Evolutionary conservation across 331 rosid species (phyloP).

Genomic region (Acacia pycnantha): DNA sequence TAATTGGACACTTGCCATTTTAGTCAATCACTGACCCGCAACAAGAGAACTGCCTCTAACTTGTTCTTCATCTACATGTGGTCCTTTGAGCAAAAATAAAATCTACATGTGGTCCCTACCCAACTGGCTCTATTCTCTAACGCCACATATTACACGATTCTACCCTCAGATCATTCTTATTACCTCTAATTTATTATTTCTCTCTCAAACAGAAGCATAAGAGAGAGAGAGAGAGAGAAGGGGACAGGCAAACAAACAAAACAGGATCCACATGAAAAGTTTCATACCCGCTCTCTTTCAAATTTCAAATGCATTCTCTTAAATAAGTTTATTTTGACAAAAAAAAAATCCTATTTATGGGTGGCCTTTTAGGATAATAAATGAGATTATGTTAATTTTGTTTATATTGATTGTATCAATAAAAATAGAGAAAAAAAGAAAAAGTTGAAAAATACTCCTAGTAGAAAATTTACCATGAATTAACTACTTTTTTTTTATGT

Average conservation of each 20-base stretch:
- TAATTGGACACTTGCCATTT: not conserved
- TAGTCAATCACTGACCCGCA: not conserved
- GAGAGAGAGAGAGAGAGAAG: not conserved
- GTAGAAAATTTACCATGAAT: no score
- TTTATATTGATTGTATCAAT: no score
- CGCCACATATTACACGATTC: not conserved
- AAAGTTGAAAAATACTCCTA: no score
- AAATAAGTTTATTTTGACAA: no score
- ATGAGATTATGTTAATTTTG: no score
- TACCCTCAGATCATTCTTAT: not conserved
- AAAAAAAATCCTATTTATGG: no score
- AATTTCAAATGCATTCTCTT: not conserved
- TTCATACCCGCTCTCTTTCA: not conserved
- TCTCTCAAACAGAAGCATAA: not conserved
- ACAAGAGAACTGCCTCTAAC: slow-evolving; percentile 9
- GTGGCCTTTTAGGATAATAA: no score
- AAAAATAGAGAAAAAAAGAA: no score
- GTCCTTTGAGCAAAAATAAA: no score
- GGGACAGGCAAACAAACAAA: not conserved
- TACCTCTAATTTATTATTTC: not conserved
- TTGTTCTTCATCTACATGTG: slow-evolving; percentile 18
- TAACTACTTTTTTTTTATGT: no score
- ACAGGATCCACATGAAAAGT: not conserved
- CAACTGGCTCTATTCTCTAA: not conserved
- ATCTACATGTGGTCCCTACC: slow-evolving; percentile 36